Evolutionary conservation across 441 rosid genomes (phyloP), one percentile per base, ranked within the genome.

Genomic region (Theobroma grandiflorum): DNA sequence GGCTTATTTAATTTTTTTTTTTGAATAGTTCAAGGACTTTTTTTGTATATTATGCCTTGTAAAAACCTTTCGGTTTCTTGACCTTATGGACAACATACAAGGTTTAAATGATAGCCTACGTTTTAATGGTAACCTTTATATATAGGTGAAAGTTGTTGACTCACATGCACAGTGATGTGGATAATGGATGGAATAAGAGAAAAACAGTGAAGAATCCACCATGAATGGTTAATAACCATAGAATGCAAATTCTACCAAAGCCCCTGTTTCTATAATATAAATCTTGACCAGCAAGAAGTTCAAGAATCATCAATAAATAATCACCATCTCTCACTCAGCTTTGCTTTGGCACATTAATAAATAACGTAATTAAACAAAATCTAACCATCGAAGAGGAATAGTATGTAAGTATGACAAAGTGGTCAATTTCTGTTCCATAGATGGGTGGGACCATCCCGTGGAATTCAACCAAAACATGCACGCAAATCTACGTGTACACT

Each of bases 211-310:
- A 47, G 22, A 70, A 31, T 70, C 40, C 38, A 33, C 61, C 18
- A 6, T 14, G 59, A 50, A 71, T 50, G 16, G 75, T 33, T 18
- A 71, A 52, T 50, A 52, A 72, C 15, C 45, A 72, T 72, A 72
- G 45, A 50, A 38, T 3, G n/a, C 65, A 6, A 57, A 49, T 18
- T 65, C 49, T 26, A n/a, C 10, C 49, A 49, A 50, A 50, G 35
- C 50, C 31, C 53, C 14, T 12, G 12, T 38, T 65, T 15, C 12
- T 4, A 37, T 15, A 8, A 37, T 52, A 66, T 22, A 61, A 49
- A 52, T 66, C 49, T 20, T 45, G 43, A 59, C 31, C 40, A 62
- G 47, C 69, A 43, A 45, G 45, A 33, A 62, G 58, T 4, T 43
- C 49, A 18, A 65, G 45, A 16, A 12, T 14, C 63, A 12, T 49